Evolutionary conservation across 2,329 filamentous ascomycete species (phyloP).

Genomic region (Chrysosporium keratinophilum): DNA sequence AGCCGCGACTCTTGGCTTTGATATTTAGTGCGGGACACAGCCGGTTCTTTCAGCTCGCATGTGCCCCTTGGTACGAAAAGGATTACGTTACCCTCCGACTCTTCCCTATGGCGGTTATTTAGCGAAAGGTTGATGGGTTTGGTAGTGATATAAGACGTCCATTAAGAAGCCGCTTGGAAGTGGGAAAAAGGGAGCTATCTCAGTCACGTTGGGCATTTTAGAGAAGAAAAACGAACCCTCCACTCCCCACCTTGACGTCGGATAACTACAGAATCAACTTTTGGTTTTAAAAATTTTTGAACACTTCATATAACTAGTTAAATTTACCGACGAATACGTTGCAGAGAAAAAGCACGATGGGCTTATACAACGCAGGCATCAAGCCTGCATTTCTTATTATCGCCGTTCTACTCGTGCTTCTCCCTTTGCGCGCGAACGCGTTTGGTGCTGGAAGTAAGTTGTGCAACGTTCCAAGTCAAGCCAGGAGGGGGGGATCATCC

Average conservation of each 20-base stretch:
- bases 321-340: not conserved
- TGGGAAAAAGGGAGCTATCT: not conserved
- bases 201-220: not conserved
- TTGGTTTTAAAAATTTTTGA: not conserved
- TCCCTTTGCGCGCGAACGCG: conserved; percentile 9
- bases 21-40: not conserved
- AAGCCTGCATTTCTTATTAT: conserved; percentile 6
- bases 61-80: not conserved
- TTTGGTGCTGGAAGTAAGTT: conserved; percentile 17
- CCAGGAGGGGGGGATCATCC: not conserved
- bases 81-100: too few relatives aligned
- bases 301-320: not conserved
- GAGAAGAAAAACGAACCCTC: not conserved
- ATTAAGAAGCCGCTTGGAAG: too few relatives aligned
- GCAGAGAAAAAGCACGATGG: not conserved
- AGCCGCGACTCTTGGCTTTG: not conserved
- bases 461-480: not conserved
- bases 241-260: too few relatives aligned
- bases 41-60: not conserved
- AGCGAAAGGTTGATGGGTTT: not conserved
- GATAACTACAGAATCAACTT: not conserved
- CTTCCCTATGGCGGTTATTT: too few relatives aligned
- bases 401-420: conserved; percentile 9
- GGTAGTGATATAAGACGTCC: too few relatives aligned
- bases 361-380: not conserved